Evolutionary conservation across 768 basidiomycete genomes (phyloP), one percentile per base, ranked within the genome.

Genomic region (Agrocybe praecox): DNA sequence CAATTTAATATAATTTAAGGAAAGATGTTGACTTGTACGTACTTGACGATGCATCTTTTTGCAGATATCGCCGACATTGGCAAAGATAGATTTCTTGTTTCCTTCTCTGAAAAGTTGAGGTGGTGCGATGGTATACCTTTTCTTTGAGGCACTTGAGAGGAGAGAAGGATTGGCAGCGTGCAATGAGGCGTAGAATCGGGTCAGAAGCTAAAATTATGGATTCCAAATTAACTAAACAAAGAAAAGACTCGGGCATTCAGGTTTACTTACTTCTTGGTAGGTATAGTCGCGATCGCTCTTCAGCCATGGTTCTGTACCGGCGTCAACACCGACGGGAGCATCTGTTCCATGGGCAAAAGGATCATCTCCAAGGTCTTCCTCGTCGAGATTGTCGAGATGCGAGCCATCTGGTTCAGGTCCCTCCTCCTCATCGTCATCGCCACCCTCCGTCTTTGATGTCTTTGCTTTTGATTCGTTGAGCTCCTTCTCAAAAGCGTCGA

Each of bases 11-110:
- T 29, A 50, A 23, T 29, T 9, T 2, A 24, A 26, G 21, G 49
- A n/a, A 2, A 34, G n/a, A 29, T 19, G 17, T 15, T 11, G 36
- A 23, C 43, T 22, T 40, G 18, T n/a, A 61, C 74, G 26, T 45
- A 77, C 81, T 71, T 80, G 83, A 71, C 96, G 84, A 77, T 97
- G 96, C 96, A 99, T 98, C 69, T 92, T 88, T 75, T 90, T 94
- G 84, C 96, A 98, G 61, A 99, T 99, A 69, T 99, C 96, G 59
- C 88, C 87, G 55, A 99, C 83, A 73, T 99, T 99, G 63, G 95
- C 92, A 63, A 99, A 99, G 62, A 98, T 91, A 44, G 94, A 88
- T 76, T 95, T 96, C 76, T 98, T 98, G 78, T 95, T 96, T 60
- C 91, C 97, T 82, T 99, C 97, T 66, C 93, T 84, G 70, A 90